Evolutionary conservation across 345 rosid genomes (phyloP), one percentile per base, ranked within the genome.

Genomic region (Euclidium syriacum): DNA sequence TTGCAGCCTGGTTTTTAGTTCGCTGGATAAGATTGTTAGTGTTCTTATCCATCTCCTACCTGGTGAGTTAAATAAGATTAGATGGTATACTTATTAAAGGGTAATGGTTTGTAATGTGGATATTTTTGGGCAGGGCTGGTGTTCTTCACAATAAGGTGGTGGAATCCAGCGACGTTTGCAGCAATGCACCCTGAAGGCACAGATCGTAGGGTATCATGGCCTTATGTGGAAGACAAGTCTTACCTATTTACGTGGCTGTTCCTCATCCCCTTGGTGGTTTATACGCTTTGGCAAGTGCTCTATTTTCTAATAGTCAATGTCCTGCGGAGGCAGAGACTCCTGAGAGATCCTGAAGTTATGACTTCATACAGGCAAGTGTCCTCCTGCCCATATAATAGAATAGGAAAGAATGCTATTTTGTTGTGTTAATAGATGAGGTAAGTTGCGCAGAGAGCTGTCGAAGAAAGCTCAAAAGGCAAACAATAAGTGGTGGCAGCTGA

Each of bases 281-380:
- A 92, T 73, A 77, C 83, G 43, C 83, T 92, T 30, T 92, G 98
- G 98, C 98, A 92, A 73, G 79, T 67, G 34, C 90, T 92, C 47
- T 92, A 92, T 72, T 89, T 87, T 54, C 85, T 92, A 52, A 85
- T 92, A 30, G 98, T 92, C 72, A 73, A 92, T 73, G 98, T 92
- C 72, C 75, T 92, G 1, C 95, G 96, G 35, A 77, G 90, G 27
- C 98, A 92, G 72, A 81, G 98, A 77, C 75, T 92, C 52, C 64
- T 92, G 18, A 82, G 91, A 76, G 98, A 92, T 74, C 98, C 98
- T 53, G 98, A 92, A 81, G 98, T 92, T 55, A 92, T 92, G 98
- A 92, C 98, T 55, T 92, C 98, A 10, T 92, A 89, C 79, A 84
- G 98, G n/a, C n/a, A n/a, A n/a, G n/a, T n/a, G n/a, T n/a, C n/a